Percentiles rank a stretch among this genome's conserved stretches.
phyloP scores from a whole-genome alignment of 2,329 filamentous ascomycete species.

The Dissoconium aciculare region DNA sequence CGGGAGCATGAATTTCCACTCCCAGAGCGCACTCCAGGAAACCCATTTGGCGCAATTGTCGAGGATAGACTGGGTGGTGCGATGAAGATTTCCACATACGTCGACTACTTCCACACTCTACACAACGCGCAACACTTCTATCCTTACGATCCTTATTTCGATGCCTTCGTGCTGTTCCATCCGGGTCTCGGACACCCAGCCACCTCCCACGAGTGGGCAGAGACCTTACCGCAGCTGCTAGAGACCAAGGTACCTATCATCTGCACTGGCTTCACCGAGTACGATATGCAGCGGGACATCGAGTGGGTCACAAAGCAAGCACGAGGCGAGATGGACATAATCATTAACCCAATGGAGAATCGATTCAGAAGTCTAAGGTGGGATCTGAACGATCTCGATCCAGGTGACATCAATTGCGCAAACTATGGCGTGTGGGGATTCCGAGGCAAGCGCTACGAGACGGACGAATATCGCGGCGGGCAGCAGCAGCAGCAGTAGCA shows the following conservation, averaged over 20 bases:
- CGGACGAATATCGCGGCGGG: conserved; percentile 24
- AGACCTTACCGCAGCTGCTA: conserved; percentile 74
- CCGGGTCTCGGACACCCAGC: conserved; percentile 90
- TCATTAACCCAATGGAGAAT: conserved; percentile 89
- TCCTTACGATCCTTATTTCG: conserved; percentile 95
- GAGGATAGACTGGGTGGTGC: conserved; percentile 78
- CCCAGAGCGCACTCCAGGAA: conserved; percentile 65
- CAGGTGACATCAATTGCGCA: conserved; percentile 82
- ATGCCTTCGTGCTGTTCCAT: conserved; percentile 94
- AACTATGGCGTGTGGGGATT: conserved; percentile 98
- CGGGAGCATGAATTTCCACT: conserved; percentile 86
- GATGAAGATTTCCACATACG: conserved; percentile 94
- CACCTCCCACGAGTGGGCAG: conserved; percentile 83
- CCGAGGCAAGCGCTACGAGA: conserved; percentile 85
- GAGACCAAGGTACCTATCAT: conserved; percentile 94
- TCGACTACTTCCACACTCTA: conserved; percentile 95
- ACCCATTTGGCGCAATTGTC: conserved; percentile 86
- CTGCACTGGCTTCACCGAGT: conserved; percentile 89
- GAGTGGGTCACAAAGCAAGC: conserved; percentile 78
- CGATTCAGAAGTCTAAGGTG: conserved; percentile 83
- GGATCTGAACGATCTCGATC: conserved; percentile 93
- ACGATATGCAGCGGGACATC: conserved; percentile 85
- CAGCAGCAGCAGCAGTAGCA: conserved; percentile 2
- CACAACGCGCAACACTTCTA: conserved; percentile 82
- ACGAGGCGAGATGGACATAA: conserved; percentile 76